Evolutionary conservation across 768 basidiomycete genomes (phyloP).

Genomic region (Lactifluus volemus): DNA sequence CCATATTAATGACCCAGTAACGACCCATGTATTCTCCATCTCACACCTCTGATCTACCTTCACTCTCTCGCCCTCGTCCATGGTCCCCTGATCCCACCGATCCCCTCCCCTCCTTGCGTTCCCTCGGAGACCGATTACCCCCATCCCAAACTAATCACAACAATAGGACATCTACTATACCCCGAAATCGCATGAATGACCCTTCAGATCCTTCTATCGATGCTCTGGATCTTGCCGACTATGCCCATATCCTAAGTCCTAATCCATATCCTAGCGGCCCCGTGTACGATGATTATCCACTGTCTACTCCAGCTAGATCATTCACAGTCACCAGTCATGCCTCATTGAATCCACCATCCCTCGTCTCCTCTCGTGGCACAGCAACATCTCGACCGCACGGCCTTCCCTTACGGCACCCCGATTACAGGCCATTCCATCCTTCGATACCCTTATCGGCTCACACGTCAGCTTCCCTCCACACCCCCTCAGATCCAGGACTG

Average conservation of each 20-base stretch:
- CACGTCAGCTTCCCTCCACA: neutral
- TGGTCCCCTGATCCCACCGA: slow-evolving; percentile 58
- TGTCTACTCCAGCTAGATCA: slow-evolving; percentile 17
- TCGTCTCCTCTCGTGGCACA: slow-evolving; percentile 22
- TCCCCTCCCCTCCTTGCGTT: slow-evolving; percentile 30
- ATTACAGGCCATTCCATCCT: slow-evolving; percentile 40
- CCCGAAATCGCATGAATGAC: slow-evolving; percentile 28
- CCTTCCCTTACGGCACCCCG: slow-evolving; percentile 13
- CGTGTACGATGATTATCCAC: slow-evolving; percentile 27
- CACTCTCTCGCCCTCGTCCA: slow-evolving; percentile 46
- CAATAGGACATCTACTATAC: slow-evolving; percentile 18
- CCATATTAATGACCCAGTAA: slow-evolving; percentile 7
- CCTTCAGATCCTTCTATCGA: slow-evolving; percentile 59
- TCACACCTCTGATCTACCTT: slow-evolving; percentile 39
- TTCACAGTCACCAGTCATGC: slow-evolving; percentile 16
- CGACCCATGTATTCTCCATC: slow-evolving; percentile 33
- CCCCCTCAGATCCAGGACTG: neutral
- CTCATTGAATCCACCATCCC: slow-evolving; percentile 28
- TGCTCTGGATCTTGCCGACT: slow-evolving; percentile 67
- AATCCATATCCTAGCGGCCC: slow-evolving; percentile 19
- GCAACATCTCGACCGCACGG: slow-evolving; percentile 28
- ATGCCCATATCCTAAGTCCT: slow-evolving; percentile 33
- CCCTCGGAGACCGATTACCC: slow-evolving; percentile 18
- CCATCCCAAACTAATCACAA: slow-evolving; percentile 18
- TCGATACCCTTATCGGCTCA: slow-evolving; percentile 28